phyloP scores from a whole-genome alignment of 1,284 basidiomycete species.

The Rugosomyces carneus region DNA sequence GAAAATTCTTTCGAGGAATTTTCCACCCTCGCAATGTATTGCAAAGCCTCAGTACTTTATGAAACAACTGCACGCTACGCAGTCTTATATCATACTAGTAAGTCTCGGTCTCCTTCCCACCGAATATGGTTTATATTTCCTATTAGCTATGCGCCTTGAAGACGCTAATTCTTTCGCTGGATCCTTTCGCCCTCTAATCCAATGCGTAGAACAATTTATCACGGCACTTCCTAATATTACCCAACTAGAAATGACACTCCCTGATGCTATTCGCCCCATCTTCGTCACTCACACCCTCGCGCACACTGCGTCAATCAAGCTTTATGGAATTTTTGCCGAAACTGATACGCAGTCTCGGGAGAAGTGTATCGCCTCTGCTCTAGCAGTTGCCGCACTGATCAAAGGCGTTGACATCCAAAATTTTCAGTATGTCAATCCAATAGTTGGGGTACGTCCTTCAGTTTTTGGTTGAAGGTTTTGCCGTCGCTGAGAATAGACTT shows the following conservation, averaged over 20 bases:
- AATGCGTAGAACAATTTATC: conserved; percentile 30
- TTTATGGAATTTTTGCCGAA: conserved; percentile 33
- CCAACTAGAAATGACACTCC: conserved; percentile 23
- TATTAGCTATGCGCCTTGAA: conserved; percentile 27
- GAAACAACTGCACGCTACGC: conserved; percentile 34
- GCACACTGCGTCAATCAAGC: conserved; percentile 33
- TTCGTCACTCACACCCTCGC: conserved; percentile 33
- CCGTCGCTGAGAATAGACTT: background rate
- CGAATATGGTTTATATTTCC: background rate
- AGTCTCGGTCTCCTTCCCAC: conserved; percentile 7
- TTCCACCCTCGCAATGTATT: conserved; percentile 24
- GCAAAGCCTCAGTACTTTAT: conserved; percentile 33
- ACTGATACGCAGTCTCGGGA: conserved; percentile 29
- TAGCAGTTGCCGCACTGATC: conserved; percentile 29
- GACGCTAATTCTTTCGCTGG: conserved; percentile 29
- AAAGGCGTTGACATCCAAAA: conserved; percentile 29
- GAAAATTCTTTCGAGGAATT: conserved; percentile 19
- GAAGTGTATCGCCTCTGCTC: conserved; percentile 32
- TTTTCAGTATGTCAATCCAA: conserved; percentile 33
- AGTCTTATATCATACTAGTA: conserved; percentile 33
- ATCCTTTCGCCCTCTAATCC: conserved; percentile 31
- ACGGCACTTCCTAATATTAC: conserved; percentile 25
- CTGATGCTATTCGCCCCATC: conserved; percentile 23
- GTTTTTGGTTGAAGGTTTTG: background rate
- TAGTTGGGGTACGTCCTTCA: conserved; percentile 35